Evolutionary conservation across 2,329 filamentous ascomycete genomes (phyloP).

Genomic region (Graphium sp.): DNA sequence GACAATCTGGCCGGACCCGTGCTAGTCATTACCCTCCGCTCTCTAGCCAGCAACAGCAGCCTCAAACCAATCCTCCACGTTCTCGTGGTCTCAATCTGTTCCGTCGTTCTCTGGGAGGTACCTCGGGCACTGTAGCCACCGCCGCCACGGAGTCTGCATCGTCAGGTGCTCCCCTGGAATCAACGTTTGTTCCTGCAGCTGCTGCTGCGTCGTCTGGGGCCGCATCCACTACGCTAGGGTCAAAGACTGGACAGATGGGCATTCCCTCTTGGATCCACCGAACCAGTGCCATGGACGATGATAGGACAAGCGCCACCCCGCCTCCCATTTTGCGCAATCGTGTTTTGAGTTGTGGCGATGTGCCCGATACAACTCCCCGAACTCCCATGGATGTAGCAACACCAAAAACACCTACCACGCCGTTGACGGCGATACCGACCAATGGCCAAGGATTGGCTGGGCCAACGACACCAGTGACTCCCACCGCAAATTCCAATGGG

Average conservation of each 20-base stretch:
- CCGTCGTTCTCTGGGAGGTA: constrained; percentile 39
- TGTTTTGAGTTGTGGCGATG: constrained; percentile 5
- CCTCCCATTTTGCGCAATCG: constrained; percentile 35
- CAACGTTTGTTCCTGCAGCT: constrained; percentile 4
- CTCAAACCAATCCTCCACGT: too few species aligned
- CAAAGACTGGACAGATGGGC: constrained; percentile 14
- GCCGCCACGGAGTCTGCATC: constrained; percentile 7
- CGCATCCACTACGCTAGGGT: constrained; percentile 4
- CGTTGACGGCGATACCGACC: constrained; percentile 3
- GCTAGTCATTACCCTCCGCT: constrained; percentile 31
- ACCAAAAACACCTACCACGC: constrained; percentile 4
- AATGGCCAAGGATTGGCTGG: constrained; percentile 1
- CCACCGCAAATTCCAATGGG: constrained; percentile 4
- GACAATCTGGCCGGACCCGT: constrained; percentile 3
- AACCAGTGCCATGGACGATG: constrained; percentile 18
- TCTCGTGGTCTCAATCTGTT: constrained; percentile 27
- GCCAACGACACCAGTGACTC: constrained; percentile 2
- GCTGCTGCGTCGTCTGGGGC: constrained; percentile 5
- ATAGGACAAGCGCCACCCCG: constrained; percentile 31
- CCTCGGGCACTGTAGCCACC: constrained; percentile 17
- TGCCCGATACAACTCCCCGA: too few species aligned
- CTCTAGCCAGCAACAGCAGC: constrained; percentile 20
- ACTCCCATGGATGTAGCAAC: too few species aligned
- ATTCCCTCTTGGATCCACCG: constrained; percentile 21
- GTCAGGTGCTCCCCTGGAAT: constrained; percentile 5